Conservation (phyloP, 805 yeast genomes). For the Ogataea glucozyma region DNA sequence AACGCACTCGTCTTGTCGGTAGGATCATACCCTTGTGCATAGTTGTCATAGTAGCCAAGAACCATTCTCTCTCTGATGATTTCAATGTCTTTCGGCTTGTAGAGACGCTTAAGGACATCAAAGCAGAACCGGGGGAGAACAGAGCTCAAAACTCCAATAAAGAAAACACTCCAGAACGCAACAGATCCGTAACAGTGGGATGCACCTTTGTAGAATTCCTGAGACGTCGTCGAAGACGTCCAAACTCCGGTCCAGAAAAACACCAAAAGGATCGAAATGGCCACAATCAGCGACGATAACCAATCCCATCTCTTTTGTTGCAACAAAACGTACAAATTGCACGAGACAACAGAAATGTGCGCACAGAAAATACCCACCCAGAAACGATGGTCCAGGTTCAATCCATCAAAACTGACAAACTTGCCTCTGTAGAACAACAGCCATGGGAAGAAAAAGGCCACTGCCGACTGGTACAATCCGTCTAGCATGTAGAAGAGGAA, state of each 20-base stretch:
- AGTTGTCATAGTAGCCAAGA: slow-evolving; percentile 51
- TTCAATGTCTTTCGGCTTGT: slow-evolving; percentile 67
- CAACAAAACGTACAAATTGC: slow-evolving; percentile 64
- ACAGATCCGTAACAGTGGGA: slow-evolving; percentile 60
- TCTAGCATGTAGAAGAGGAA: slow-evolving; percentile 66
- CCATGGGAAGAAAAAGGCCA: slow-evolving; percentile 70
- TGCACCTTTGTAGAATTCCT: slow-evolving; percentile 67
- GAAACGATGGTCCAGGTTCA: slow-evolving; percentile 62
- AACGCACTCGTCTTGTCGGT: slow-evolving; percentile 38
- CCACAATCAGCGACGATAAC: slow-evolving; percentile 53
- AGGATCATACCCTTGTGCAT: slow-evolving; percentile 55
- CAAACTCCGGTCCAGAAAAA: slow-evolving; percentile 83
- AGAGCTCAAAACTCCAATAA: slow-evolving; percentile 55
- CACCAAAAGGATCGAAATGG: slow-evolving; percentile 56
- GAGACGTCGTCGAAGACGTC: slow-evolving; percentile 50
- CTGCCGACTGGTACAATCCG: slow-evolving; percentile 70
- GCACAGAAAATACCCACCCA: slow-evolving; percentile 69
- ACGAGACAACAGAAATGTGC: slow-evolving; percentile 60
- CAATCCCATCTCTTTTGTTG: slow-evolving; percentile 82
- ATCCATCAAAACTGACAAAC: slow-evolving; percentile 47
- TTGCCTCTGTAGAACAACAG: slow-evolving; percentile 49
- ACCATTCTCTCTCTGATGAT: slow-evolving; percentile 63
- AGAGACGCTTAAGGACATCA: slow-evolving; percentile 52
- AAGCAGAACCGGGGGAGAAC: slow-evolving; percentile 60
- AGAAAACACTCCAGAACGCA: slow-evolving; percentile 63